A percentile compares a stretch with the other conserved stretches of the same genome.
Conservation (phyloP, 495 filamentous ascomycete species). For the Xylaria telfairii region DNA sequence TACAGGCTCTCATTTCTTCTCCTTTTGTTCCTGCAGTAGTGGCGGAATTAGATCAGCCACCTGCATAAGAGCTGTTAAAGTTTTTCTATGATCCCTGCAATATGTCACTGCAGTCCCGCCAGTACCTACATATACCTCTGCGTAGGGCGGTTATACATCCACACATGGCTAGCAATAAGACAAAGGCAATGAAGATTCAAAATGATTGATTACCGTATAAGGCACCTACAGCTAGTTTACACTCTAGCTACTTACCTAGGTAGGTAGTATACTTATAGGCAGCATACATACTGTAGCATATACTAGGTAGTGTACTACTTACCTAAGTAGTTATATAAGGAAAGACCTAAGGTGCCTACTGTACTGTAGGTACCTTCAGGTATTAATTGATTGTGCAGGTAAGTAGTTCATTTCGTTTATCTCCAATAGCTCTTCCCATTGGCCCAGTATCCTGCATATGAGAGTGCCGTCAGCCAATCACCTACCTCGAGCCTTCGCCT, state of each 20-base stretch:
- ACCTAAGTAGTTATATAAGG: not conserved
- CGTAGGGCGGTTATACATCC: not conserved
- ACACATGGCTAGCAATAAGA: not conserved
- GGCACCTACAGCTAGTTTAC: no score
- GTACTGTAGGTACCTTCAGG: not conserved
- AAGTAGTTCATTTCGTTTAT: constrained; percentile 25
- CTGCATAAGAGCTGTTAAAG: constrained; percentile 14
- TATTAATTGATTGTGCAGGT: not conserved
- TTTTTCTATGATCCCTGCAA: not conserved
- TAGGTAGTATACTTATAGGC: no score
- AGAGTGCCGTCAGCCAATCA: constrained; percentile 1
- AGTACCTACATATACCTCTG: no score
- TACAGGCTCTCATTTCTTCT: not conserved
- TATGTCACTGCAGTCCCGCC: no score
- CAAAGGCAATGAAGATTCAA: no score
- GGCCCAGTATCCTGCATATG: not conserved
- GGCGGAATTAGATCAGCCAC: constrained; percentile 16
- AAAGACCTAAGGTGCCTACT: not conserved
- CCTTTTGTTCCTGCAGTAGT: constrained; percentile 23
- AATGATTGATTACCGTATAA: no score
- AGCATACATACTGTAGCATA: no score
- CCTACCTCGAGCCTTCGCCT: not conserved
- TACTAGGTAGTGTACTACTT: no score
- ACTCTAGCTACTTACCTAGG: no score
- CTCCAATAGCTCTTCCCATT: not conserved